Conservation (phyloP, 2,329 filamentous ascomycete genomes). For the Ceratocystis eucalypticola region DNA sequence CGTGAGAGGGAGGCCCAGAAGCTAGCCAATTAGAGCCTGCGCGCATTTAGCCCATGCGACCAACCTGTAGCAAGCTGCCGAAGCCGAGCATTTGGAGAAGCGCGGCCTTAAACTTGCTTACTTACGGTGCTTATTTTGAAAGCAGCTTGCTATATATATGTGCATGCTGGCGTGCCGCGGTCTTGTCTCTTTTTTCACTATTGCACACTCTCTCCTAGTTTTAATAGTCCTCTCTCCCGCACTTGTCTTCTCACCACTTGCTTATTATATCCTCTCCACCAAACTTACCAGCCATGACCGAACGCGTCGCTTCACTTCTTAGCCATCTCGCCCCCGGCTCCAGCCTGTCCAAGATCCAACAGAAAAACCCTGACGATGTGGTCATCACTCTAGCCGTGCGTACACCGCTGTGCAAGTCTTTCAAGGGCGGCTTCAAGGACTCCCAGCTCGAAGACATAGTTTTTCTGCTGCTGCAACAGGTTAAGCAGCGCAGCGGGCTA, state of each 20-base stretch:
- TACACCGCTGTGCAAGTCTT: conserved; percentile 75
- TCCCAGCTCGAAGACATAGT: conserved; percentile 77
- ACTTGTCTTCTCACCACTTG: too few species aligned
- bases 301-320: conserved; percentile 76
- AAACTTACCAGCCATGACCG: conserved; percentile 50
- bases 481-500: conserved; percentile 57
- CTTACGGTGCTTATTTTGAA: neutral
- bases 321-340: conserved; percentile 69
- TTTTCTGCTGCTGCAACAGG: conserved; percentile 68
- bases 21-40: neutral
- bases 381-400: conserved; percentile 89
- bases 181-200: neutral
- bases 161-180: neutral
- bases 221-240: conserved; percentile 15
- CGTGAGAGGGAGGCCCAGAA: neutral
- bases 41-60: neutral
- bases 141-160: neutral
- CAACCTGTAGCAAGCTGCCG: neutral
- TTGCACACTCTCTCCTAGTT: neutral
- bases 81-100: conserved; percentile 1
- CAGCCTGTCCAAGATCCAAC: conserved; percentile 60
- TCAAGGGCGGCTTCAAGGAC: conserved; percentile 92
- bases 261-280: too few species aligned
- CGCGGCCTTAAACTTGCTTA: neutral
- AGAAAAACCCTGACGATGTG: conserved; percentile 89